These are phyloP conservation scores for Chlamydomonas reinhardtii DNA, from an alignment of 163 green algal species.

Conservation along the genomic window DNA sequence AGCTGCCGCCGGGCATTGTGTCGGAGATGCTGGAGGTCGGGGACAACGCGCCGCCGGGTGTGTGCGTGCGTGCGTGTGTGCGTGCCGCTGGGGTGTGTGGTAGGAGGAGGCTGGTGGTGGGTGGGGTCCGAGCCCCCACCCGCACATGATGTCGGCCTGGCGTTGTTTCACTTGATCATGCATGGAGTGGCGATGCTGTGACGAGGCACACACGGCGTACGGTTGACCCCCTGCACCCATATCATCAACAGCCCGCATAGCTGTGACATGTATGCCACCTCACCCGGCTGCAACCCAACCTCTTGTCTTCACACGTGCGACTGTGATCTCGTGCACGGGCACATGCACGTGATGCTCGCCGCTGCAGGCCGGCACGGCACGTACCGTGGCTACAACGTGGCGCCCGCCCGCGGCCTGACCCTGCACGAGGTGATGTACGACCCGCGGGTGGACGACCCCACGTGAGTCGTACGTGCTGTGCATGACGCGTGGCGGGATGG, in stretches of 20 bases:
- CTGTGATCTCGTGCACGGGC: neutral
- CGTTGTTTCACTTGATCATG: neutral
- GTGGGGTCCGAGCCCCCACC: neutral
- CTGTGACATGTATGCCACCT: no score
- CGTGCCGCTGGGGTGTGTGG: neutral
- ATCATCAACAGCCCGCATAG: no score
- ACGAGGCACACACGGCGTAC: no score
- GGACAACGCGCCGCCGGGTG: constrained; percentile 26
- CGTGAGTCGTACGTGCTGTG: neutral
- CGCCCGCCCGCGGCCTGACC: constrained; percentile 66
- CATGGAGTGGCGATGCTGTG: no score
- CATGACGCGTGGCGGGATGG: neutral
- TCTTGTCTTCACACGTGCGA: no score
- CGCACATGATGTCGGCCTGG: neutral
- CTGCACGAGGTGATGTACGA: constrained; percentile 65
- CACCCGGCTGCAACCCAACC: no score
- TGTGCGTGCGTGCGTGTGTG: neutral
- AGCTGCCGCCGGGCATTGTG: constrained; percentile 10
- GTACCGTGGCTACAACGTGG: constrained; percentile 73
- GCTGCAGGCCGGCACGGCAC: constrained; percentile 45
- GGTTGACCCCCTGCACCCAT: no score
- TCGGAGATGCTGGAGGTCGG: constrained; percentile 56
- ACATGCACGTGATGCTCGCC: neutral
- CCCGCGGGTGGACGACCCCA: constrained; percentile 48
- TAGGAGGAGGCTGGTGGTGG: neutral